A percentile compares a stretch with the other conserved stretches of the same genome.
These are phyloP conservation scores for Apostasia shenzhenica DNA, from an alignment of 106 monocot species.

Conservation along the genomic window DNA sequence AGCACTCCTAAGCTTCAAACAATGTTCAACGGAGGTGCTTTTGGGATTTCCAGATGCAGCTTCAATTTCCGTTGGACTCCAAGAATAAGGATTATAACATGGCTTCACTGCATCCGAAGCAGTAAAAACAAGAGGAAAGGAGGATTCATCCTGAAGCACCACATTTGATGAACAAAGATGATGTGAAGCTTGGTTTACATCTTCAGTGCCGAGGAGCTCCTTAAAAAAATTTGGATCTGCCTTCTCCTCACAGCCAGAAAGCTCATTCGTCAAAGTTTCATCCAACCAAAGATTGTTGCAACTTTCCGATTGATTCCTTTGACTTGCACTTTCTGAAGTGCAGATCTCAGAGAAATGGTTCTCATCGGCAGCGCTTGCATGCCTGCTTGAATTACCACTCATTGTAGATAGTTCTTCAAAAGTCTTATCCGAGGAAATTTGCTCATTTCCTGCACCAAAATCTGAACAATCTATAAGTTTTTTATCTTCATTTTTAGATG, in stretches of 20 bases:
- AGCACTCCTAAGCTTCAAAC: slow-evolving; percentile 63
- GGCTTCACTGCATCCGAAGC: slow-evolving; percentile 8
- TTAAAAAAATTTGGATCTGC: slow-evolving; percentile 10
- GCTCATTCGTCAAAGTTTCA: slow-evolving; percentile 4
- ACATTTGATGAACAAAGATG: slow-evolving; percentile 5
- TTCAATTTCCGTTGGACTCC: slow-evolving; percentile 70
- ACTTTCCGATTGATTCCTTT: not conserved
- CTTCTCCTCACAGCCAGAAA: slow-evolving; percentile 25
- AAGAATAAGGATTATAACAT: slow-evolving; percentile 53
- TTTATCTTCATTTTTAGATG: slow-evolving; percentile 8
- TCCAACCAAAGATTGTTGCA: not conserved
- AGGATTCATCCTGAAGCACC: slow-evolving; percentile 2
- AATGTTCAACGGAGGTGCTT: slow-evolving; percentile 51
- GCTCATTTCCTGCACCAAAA: slow-evolving; percentile 4
- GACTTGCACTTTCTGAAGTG: not conserved
- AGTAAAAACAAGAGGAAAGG: not conserved
- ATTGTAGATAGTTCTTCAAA: not conserved
- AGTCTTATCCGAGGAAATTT: not conserved
- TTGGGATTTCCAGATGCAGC: slow-evolving; percentile 69
- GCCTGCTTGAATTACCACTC: slow-evolving; percentile 1
- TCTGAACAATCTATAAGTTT: slow-evolving; percentile 9
- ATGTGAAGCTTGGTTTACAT: not conserved
- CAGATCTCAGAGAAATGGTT: not conserved
- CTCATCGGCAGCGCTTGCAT: slow-evolving; percentile 5
- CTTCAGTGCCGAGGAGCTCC: slow-evolving; percentile 2